Evolutionary conservation across 352 stramenopile genomes (phyloP), one percentile per base, ranked within the genome.

Genomic region (Globisporangium splendens): DNA sequence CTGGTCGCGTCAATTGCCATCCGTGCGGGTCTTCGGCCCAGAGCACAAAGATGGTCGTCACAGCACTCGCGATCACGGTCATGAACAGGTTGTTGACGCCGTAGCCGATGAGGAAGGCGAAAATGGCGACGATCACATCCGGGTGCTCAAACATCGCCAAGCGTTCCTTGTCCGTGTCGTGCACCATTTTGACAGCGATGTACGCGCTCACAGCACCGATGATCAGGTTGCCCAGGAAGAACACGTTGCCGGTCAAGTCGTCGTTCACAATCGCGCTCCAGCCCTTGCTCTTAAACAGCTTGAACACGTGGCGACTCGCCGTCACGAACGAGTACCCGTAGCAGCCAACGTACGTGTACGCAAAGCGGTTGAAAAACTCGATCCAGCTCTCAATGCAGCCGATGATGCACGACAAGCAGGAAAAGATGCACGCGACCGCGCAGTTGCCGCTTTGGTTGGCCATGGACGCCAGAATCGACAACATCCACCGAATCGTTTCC

Each of bases 361-460:
- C 95, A 48, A 88, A 96, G 46, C 82, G 78, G 73, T 97, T 97
- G 68, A 96, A 96, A 59, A 88, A 95, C 72, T 96, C 83, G 55
- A 96, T 79, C 65, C 77, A 83, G 48, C 73, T 77, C 72, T 96
- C 77, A 49, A 97, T 77, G 62, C 78, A 92, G 50, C 71, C 69
- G 17, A 97, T 72, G 41, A 96, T 72, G 65, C 88, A 96, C 35
- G 75, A 72, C 28, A 91, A 22, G 48, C 79, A 91, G 18, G 66
- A 75, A 38, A 89, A 57, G 7, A 95, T 57, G 52, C 83, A 95
- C 18, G 75, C 66, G 5, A 83, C 71, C 41, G 84, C 83, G 63
- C 86, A 96, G 59, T 88, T 94, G 61, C 83, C 85, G 33, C 72
- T 89, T 50, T 78, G 62, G 39, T 61, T 71, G 18, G 80, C 68